These are phyloP conservation scores for Cordyceps farinosa DNA, from an alignment of 2,329 filamentous ascomycete genomes.

Conservation along the genomic window DNA sequence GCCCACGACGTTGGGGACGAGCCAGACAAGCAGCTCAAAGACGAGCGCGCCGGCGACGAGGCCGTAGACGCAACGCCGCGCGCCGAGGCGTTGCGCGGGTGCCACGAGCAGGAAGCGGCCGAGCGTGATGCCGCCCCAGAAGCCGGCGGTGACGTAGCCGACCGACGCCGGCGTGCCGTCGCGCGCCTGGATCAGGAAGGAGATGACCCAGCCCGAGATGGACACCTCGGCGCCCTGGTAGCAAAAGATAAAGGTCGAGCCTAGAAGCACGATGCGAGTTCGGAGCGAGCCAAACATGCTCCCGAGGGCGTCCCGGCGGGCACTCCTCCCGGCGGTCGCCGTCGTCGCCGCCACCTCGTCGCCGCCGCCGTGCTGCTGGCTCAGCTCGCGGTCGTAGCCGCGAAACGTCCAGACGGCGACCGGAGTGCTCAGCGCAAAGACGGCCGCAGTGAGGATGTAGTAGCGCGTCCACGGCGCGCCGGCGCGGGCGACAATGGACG, in stretches of 20 bases:
- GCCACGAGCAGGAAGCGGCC: slow-evolving; percentile 70
- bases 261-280: slow-evolving; percentile 63
- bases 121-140: slow-evolving; percentile 71
- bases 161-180: slow-evolving; percentile 66
- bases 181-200: slow-evolving; percentile 72
- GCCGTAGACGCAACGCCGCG: slow-evolving; percentile 64
- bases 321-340: slow-evolving; percentile 19
- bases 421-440: slow-evolving; percentile 54
- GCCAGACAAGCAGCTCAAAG: slow-evolving; percentile 76
- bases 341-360: too few relatives aligned
- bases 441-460: slow-evolving; percentile 62
- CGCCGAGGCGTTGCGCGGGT: slow-evolving; percentile 63
- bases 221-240: slow-evolving; percentile 84
- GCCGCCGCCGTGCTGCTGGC: slow-evolving; percentile 32
- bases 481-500: slow-evolving; percentile 60
- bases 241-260: slow-evolving; percentile 77
- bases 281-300: slow-evolving; percentile 48
- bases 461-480: slow-evolving; percentile 65
- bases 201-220: slow-evolving; percentile 83
- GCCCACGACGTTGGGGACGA: slow-evolving; percentile 70
- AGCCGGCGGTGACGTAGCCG: slow-evolving; percentile 74
- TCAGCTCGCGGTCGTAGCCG: slow-evolving; percentile 61
- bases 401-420: slow-evolving; percentile 66
- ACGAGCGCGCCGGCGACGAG: slow-evolving; percentile 58
- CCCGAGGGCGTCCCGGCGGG: slow-evolving; percentile 28